Percentiles rank a stretch among this genome's conserved stretches.
These are phyloP conservation scores for Cryptosporidium bovis DNA, from an alignment of 169 alveolate genomes.

Conservation along the genomic window DNA sequence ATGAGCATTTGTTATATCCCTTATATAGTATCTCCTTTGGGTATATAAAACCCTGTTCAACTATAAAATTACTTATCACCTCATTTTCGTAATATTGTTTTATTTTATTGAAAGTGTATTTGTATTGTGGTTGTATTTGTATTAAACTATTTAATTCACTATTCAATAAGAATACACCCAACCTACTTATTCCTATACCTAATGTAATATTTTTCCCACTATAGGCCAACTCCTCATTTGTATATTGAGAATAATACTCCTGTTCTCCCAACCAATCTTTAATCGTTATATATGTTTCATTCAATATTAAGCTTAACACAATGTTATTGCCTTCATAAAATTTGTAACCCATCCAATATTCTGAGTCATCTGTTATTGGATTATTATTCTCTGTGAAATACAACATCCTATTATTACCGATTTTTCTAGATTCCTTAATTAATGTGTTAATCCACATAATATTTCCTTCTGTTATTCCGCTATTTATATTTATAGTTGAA, in stretches of 20 bases:
- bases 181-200: conserved; percentile 39
- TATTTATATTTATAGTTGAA: background rate
- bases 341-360: conserved; percentile 66
- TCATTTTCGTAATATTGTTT: conserved; percentile 18
- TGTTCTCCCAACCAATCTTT: background rate
- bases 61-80: background rate
- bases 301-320: conserved; percentile 14
- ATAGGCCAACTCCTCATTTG: conserved; percentile 12
- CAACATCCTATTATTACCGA: background rate
- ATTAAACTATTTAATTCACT: background rate
- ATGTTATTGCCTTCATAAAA: conserved; percentile 3
- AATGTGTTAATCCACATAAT: conserved; percentile 38
- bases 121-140: conserved; percentile 61
- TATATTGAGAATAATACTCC: conserved; percentile 34
- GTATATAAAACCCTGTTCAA: conserved; percentile 4
- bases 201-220: conserved; percentile 4
- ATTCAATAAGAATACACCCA: conserved; percentile 31
- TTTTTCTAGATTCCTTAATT: background rate
- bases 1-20: conserved; percentile 50
- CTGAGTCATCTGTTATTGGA: conserved; percentile 23
- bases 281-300: conserved; percentile 47
- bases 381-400: conserved; percentile 56
- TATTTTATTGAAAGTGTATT: conserved; percentile 27
- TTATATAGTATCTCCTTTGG: conserved; percentile 27
- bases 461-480: conserved; percentile 12